Percentiles rank a stretch among this genome's conserved stretches.
phyloP scores from a whole-genome alignment of 2,329 filamentous ascomycete genomes.

The Penicillium sp. region DNA sequence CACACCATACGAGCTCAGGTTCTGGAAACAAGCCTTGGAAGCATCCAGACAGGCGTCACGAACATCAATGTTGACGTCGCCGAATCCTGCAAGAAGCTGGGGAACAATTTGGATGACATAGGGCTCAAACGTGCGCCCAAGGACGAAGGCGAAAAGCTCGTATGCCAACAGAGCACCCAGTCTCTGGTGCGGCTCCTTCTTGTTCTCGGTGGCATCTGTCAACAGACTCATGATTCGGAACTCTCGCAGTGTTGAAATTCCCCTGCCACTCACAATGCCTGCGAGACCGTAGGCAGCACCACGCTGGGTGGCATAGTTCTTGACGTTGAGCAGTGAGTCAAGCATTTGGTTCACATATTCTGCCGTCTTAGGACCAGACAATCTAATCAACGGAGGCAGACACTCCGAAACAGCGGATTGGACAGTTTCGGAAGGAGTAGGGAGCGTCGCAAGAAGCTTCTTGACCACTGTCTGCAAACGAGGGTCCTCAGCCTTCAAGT shows the following conservation, averaged over 20 bases:
- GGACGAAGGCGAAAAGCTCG: constrained; percentile 78
- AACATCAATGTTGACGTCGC: constrained; percentile 81
- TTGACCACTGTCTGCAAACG: constrained; percentile 86
- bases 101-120: constrained; percentile 95
- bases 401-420: constrained; percentile 96
- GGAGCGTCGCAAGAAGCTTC: constrained; percentile 77
- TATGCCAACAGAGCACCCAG: constrained; percentile 86
- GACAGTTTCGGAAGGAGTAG: constrained; percentile 91
- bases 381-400: constrained; percentile 80
- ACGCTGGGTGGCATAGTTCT: constrained; percentile 86
- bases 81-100: constrained; percentile 81
- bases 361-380: constrained; percentile 69
- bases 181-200: constrained; percentile 82
- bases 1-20: constrained; percentile 89
- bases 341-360: constrained; percentile 77
- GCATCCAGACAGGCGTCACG: constrained; percentile 89
- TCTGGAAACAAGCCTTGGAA: constrained; percentile 89
- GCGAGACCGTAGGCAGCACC: constrained; percentile 93
- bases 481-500: constrained; percentile 76
- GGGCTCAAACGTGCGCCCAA: constrained; percentile 87
- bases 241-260: constrained; percentile 74
- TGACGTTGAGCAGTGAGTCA: constrained; percentile 75
- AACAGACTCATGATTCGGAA: constrained; percentile 80
- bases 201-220: constrained; percentile 81
- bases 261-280: constrained; percentile 82